Percentiles rank a stretch among this genome's conserved stretches.
Evolutionary conservation across 2,329 filamentous ascomycete genomes (phyloP).

Genomic region (Alternaria alternata): DNA sequence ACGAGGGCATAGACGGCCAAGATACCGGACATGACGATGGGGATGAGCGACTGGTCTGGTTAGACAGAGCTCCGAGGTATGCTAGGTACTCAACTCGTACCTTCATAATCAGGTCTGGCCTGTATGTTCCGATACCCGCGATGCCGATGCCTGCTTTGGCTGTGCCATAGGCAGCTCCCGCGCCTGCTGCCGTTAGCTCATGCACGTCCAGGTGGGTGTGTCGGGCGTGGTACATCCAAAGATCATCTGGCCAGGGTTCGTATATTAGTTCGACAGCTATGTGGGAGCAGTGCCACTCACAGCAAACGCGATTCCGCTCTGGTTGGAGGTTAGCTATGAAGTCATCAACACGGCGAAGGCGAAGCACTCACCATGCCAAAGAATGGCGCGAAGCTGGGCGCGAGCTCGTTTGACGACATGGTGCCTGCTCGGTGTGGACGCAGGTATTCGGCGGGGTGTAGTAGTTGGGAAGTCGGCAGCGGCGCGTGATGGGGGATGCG

Average conservation of each 20-base stretch:
- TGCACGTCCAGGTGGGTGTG: constrained; percentile 1
- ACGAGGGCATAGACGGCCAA: constrained; percentile 98
- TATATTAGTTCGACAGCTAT: constrained; percentile 28
- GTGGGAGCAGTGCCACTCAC: constrained; percentile 45
- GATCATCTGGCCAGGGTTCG: constrained; percentile 66
- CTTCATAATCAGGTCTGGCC: constrained; percentile 92
- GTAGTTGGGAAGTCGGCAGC: constrained; percentile 10
- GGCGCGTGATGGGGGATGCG: constrained; percentile 12
- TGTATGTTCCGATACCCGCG: constrained; percentile 82
- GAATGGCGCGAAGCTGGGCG: constrained; percentile 86
- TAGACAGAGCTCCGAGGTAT: constrained; percentile 22
- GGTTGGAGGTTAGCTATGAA: constrained; percentile 48
- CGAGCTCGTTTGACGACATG: constrained; percentile 42
- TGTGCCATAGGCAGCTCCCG: constrained; percentile 85
- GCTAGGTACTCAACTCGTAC: constrained; percentile 51
- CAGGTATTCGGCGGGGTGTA: not conserved
- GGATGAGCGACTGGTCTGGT: constrained; percentile 74
- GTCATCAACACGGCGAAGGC: constrained; percentile 21
- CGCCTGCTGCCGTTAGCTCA: constrained; percentile 55
- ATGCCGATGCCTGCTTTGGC: constrained; percentile 90
- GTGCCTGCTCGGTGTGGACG: constrained; percentile 11
- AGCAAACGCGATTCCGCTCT: constrained; percentile 80
- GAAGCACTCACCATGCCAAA: constrained; percentile 77
- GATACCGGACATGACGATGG: constrained; percentile 98
- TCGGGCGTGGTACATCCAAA: constrained; percentile 72